Conservation (phyloP, 139 green algal species). For the Chlamydomonas sphaeroides region DNA sequence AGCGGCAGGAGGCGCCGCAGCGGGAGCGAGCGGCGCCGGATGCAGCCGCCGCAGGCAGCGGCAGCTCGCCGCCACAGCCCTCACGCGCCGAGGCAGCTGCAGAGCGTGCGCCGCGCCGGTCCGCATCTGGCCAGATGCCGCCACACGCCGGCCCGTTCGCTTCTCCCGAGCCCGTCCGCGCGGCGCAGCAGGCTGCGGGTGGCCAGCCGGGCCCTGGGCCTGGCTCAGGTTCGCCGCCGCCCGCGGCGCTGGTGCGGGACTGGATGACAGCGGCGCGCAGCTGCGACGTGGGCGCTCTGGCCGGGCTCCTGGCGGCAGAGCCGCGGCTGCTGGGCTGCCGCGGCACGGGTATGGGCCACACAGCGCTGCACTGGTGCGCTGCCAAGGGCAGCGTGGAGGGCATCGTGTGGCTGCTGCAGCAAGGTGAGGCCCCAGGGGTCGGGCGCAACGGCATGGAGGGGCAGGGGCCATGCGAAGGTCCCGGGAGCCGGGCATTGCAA, state of each 20-base stretch:
- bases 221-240: neutral
- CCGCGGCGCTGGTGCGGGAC: slow-evolving; percentile 9
- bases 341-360: slow-evolving; percentile 57
- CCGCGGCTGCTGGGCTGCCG: slow-evolving; percentile 41
- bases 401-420: slow-evolving; percentile 53
- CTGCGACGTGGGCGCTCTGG: slow-evolving; percentile 23
- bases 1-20: neutral
- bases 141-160: too few species aligned
- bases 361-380: slow-evolving; percentile 68
- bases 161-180: too few species aligned
- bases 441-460: neutral
- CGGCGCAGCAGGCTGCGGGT: too few species aligned
- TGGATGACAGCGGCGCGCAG: slow-evolving; percentile 36
- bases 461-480: too few species aligned
- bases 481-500: too few species aligned
- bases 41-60: neutral
- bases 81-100: too few species aligned
- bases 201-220: too few species aligned
- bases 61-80: too few species aligned
- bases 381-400: slow-evolving; percentile 50
- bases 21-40: neutral
- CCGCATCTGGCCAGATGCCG: too few species aligned
- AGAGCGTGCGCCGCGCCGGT: too few species aligned
- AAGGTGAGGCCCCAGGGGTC: slow-evolving; percentile 42
- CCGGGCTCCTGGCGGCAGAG: slow-evolving; percentile 18